These are phyloP conservation scores for Candida maltosa DNA, from an alignment of 805 yeast species.

Conservation along the genomic window DNA sequence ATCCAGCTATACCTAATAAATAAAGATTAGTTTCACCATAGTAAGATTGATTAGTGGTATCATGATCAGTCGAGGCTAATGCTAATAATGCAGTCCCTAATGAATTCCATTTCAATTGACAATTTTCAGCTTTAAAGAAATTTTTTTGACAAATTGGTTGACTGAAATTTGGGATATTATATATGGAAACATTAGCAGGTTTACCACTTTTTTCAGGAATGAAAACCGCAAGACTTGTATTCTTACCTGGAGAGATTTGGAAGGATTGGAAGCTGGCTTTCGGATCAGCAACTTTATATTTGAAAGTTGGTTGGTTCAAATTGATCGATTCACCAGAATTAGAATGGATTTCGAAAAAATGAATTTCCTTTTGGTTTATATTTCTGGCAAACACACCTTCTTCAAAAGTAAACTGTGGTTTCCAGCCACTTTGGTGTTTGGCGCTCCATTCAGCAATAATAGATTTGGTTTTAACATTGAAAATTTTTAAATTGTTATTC, in stretches of 20 bases:
- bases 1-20: slow-evolving; percentile 86
- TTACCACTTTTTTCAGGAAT: slow-evolving; percentile 82
- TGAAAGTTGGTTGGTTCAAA: slow-evolving; percentile 52
- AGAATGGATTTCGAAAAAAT: slow-evolving; percentile 55
- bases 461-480: slow-evolving; percentile 49
- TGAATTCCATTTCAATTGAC: slow-evolving; percentile 89
- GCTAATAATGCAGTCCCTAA: slow-evolving; percentile 93
- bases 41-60: slow-evolving; percentile 87
- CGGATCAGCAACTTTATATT: slow-evolving; percentile 50
- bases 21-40: slow-evolving; percentile 95
- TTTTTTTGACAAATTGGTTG: slow-evolving; percentile 83
- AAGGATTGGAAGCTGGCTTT: slow-evolving; percentile 52
- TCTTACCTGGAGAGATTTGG: slow-evolving; percentile 80
- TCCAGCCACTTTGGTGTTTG: slow-evolving; percentile 87
- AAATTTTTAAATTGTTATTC: slow-evolving; percentile 76
- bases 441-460: slow-evolving; percentile 64
- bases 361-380: slow-evolving; percentile 56
- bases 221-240: slow-evolving; percentile 87
- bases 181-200: slow-evolving; percentile 86
- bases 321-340: slow-evolving; percentile 23
- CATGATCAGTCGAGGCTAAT: slow-evolving; percentile 93
- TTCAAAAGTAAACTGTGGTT: slow-evolving; percentile 83
- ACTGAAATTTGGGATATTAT: slow-evolving; percentile 69
- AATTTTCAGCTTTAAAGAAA: slow-evolving; percentile 93
- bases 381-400: slow-evolving; percentile 67